Base-by-base conservation (phyloP, 2,329 filamentous ascomycete genomes). In the Cercospora janseana region DNA sequence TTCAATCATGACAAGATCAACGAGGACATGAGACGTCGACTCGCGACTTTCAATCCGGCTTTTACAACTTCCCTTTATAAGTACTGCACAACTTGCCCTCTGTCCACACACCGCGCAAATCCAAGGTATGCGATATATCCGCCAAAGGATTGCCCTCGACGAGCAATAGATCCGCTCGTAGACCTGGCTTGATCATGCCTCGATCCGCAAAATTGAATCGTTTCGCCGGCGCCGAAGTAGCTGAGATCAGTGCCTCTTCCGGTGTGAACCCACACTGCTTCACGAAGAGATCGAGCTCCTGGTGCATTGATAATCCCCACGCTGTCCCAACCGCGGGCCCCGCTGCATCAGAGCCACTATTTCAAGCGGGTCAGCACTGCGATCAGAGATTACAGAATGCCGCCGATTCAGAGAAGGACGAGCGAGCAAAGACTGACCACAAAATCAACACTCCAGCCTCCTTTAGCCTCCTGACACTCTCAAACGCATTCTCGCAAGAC, bases 31-130 rank as follows among this genome's bases (percentile, higher is more conserved):
- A n/a, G n/a, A n/a, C 4, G 15, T 21, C 9, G 18, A 7, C 7
- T 4, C 21, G 5, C n/a, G 10, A 7, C 7, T 1, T 16, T 18
- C 31, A 18, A 16, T 2, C n/a, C 13, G 15, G 6, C 6, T 3
- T 18, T 20, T 40, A 44, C 18, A 40, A 16, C 16, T 45, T 42
- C 21, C 32, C 46, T 15, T 47, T 48, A 20, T 57, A 57, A 6
- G 43, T 24, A 40, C 46, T 49, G 24, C 58, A 60, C 16, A 61
- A 37, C 31, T 46, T 35, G 2, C 72, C 72, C 23, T 69, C 65
- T n/a, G 70, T 63, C 72, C 72, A 75, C 1, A 75, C 71, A 1
- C 67, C 70, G n/a, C 68, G 63, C 16, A 75, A 60, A 46, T 73
- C 67, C 46, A 74, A 52, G 3, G 69, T 72, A 34, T 63, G 59